Evolutionary conservation across 495 filamentous ascomycete genomes (phyloP), one percentile per base, ranked within the genome.

Genomic region (Saxophila tyrrhenica): DNA sequence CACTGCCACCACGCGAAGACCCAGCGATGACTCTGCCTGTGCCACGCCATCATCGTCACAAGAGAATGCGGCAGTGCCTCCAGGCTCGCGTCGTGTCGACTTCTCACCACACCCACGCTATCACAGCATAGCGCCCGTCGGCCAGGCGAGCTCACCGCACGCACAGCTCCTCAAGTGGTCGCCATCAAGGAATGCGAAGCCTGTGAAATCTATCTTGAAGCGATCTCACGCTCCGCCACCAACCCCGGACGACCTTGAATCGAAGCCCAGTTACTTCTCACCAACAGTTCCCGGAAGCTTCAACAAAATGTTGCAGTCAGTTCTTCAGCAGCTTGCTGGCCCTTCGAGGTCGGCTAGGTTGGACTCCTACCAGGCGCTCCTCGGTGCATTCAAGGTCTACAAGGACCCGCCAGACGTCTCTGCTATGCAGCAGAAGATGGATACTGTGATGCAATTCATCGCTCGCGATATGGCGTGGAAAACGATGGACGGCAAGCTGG

Each of bases 171-270:
- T 70, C 39, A 72, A 74, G 57, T 65, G 61, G 47, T 68, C 73
- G 24, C 78, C 75, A 3, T 82, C 84, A 24, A 80, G 75, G 62
- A 76, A 82, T 48, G 74, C 73, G 32, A 87, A 83, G 63, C 79
- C 86, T 13, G 61, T 79, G 22, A 95, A 91, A 63, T 91, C 89
- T 1, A 96, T 98, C 52, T 76, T 98, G 46, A 98, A 97, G 67
- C 65, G 70, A 54, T 62, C 69, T 67, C 66, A 39, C 59, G 60
- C 43, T 55, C 59, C 48, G 42, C 46, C 53, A n/a, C 61, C 50
- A 25, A 55, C 60, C 8, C 58, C 48, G 32, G 45, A 56, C 50
- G 57, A 57, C 52, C 21, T 52, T 55, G 51, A 70, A n/a, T 32
- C 35, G 5, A 44, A n/a, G 69, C 57, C 63, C 70, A 51, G 59